Conservation (phyloP, 805 yeast genomes). For the Henningerozyma blattae region DNA sequence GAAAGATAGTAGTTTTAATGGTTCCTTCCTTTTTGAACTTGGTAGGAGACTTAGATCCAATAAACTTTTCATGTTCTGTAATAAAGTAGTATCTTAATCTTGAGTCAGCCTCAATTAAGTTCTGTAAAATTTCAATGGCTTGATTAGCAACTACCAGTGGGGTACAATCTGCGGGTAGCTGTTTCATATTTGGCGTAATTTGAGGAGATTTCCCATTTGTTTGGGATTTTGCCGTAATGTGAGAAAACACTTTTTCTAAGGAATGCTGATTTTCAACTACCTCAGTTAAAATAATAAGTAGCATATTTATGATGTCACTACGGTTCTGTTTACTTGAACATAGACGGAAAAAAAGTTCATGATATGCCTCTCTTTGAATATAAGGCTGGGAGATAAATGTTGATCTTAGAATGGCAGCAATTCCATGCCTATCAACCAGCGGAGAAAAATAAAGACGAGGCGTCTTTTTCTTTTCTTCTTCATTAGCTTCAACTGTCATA, state of each 20-base stretch:
- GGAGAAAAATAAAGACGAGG: conserved; percentile 43
- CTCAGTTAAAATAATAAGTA: conserved; percentile 62
- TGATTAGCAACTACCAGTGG: conserved; percentile 68
- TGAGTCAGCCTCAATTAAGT: conserved; percentile 51
- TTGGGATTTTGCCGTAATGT: conserved; percentile 39
- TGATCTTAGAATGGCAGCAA: conserved; percentile 58
- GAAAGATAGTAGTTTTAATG: conserved; percentile 39
- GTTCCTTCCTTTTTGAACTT: conserved; percentile 25
- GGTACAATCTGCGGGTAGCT: conserved; percentile 49
- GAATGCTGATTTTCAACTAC: conserved; percentile 53
- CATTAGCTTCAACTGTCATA: conserved; percentile 3
- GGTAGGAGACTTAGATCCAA: conserved; percentile 25
- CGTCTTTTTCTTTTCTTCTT: conserved; percentile 16
- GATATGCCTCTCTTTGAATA: conserved; percentile 48
- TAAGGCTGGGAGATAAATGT: conserved; percentile 63
- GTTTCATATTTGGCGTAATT: conserved; percentile 5
- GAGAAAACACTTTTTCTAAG: conserved; percentile 48
- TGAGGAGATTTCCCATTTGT: conserved; percentile 7
- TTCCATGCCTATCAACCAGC: conserved; percentile 62
- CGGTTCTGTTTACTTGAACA: conserved; percentile 73
- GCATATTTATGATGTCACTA: conserved; percentile 54
- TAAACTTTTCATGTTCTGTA: conserved; percentile 55
- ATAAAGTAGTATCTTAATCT: conserved; percentile 65
- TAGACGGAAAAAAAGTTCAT: conserved; percentile 51
- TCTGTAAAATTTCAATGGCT: conserved; percentile 61